Evolutionary conservation across 371 early-diverging fungal genomes (phyloP), one percentile per base, ranked within the genome.

Genomic region (Coemansia sp.): DNA sequence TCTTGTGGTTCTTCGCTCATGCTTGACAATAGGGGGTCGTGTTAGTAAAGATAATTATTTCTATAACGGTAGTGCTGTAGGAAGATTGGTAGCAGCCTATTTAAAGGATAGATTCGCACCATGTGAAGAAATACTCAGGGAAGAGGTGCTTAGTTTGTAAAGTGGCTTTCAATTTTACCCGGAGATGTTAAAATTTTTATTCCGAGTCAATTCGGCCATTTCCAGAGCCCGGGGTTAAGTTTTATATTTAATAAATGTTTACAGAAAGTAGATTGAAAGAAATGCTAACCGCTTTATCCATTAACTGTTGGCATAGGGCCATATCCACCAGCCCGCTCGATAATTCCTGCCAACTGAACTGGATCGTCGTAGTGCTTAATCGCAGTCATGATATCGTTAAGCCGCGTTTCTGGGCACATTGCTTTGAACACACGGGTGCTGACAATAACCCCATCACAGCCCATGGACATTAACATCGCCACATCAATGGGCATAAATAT

Each of bases 401-500:
- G 94, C 70, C 95, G 92, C 89, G 60, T 94, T 94, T 75, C 96
- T 94, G 90, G 5, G 94, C 50, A 33, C 92, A 76, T 94, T 89
- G 41, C 90, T 92, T 48, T 43, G 83, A 92, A 92, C 74, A 90
- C 88, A 50, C 86, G 86, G 1, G 86, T 85, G 59, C 88, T 89
- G 56, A 90, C 88, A 63, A 92, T 88, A 66, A 97, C 95, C 80
- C 98, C 98, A 80, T 96, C 95, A 80, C 95, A 92, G 65, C 98
- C 98, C 65, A 96, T 85, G 82, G 93, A 93, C 93, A 95, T 92
- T 92, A 97, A 93, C 64, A 95, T 78, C 36, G 96, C 98, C 61
- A 95, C 95, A 83, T 98, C 98, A 26, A 95, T 95, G 49, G 97
- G 98, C 59, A 95, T 95, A 41, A 95, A 93, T 68, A 98, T 86